Conservation (phyloP, 2,329 filamentous ascomycete species). For the Claviceps monticola region DNA sequence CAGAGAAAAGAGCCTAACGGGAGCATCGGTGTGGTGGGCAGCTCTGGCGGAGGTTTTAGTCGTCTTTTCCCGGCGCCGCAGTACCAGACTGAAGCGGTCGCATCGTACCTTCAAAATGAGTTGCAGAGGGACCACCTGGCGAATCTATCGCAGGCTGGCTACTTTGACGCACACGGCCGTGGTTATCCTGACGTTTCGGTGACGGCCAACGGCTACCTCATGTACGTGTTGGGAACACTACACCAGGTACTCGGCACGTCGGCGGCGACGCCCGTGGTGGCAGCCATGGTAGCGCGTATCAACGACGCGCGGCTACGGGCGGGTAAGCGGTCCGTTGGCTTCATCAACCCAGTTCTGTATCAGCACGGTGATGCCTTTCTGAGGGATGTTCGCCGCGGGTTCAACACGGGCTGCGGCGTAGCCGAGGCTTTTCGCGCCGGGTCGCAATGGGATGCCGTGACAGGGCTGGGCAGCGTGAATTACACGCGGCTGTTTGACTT, state of each 20-base stretch:
- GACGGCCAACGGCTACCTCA: slow-evolving; percentile 25
- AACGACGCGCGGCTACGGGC: slow-evolving; percentile 46
- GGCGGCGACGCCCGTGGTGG: slow-evolving; percentile 48
- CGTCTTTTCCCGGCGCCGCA: slow-evolving; percentile 27
- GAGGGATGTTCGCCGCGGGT: slow-evolving; percentile 13
- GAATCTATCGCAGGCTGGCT: slow-evolving; percentile 18
- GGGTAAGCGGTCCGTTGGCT: slow-evolving; percentile 39
- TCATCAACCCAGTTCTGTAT: slow-evolving; percentile 49
- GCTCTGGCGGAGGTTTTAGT: slow-evolving; percentile 39
- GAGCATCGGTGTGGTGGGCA: slow-evolving; percentile 32
- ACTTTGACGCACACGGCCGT: slow-evolving; percentile 33
- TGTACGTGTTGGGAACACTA: slow-evolving; percentile 16
- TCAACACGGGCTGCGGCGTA: slow-evolving; percentile 3
- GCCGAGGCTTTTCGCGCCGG: slow-evolving; percentile 1
- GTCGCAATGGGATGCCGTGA: slow-evolving; percentile 22
- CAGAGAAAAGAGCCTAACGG: slow-evolving; percentile 18
- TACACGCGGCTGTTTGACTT: slow-evolving; percentile 2
- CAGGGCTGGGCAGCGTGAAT: slow-evolving; percentile 29
- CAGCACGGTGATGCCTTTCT: slow-evolving; percentile 16
- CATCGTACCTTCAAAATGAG: slow-evolving; percentile 26
- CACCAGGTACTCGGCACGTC: slow-evolving; percentile 21
- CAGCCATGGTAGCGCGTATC: slow-evolving; percentile 46
- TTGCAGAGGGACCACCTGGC: slow-evolving; percentile 13
- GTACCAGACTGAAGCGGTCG: slow-evolving; percentile 32
- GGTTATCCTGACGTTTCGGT: slow-evolving; percentile 49